Conservation (phyloP, 1,284 basidiomycete genomes). For the Apiotrichum montevideense region DNA sequence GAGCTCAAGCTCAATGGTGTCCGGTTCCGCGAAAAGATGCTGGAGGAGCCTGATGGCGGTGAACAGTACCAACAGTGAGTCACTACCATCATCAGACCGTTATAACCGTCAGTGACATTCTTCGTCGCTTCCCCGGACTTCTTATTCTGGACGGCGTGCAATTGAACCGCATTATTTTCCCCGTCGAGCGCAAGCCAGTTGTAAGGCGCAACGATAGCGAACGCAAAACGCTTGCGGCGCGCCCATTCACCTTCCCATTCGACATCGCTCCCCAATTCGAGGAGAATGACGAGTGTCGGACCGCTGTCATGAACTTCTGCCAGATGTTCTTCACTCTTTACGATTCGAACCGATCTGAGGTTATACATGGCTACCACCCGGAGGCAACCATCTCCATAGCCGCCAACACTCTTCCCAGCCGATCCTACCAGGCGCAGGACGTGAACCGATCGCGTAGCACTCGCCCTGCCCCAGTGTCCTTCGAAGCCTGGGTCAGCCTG, state of each 20-base stretch:
- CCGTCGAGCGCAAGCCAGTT: constrained; percentile 37
- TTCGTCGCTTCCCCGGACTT: constrained; percentile 44
- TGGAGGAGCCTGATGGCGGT: constrained; percentile 26
- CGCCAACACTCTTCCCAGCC: constrained; percentile 73
- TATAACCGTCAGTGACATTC: constrained; percentile 32
- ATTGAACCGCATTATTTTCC: constrained; percentile 52
- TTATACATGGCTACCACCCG: constrained; percentile 71
- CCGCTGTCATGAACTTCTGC: constrained; percentile 47
- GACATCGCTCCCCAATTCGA: constrained; percentile 33
- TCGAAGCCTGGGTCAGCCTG: constrained; percentile 58
- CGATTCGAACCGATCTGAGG: constrained; percentile 65
- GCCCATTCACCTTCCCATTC: constrained; percentile 39
- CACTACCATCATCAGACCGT: too few relatives aligned
- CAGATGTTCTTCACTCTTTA: constrained; percentile 70
- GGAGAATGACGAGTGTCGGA: constrained; percentile 32
- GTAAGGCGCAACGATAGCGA: constrained; percentile 27
- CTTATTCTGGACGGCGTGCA: constrained; percentile 42
- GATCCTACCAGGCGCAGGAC: constrained; percentile 38
- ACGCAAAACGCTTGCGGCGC: constrained; percentile 22
- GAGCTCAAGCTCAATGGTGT: constrained; percentile 41
- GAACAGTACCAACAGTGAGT: constrained; percentile 38
- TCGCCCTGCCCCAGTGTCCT: constrained; percentile 70
- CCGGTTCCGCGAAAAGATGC: constrained; percentile 31
- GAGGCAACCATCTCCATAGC: constrained; percentile 83
- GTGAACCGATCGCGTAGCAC: constrained; percentile 49